These are phyloP conservation scores for Piloderma croceum DNA, from an alignment of 768 basidiomycete species.

Conservation along the genomic window DNA sequence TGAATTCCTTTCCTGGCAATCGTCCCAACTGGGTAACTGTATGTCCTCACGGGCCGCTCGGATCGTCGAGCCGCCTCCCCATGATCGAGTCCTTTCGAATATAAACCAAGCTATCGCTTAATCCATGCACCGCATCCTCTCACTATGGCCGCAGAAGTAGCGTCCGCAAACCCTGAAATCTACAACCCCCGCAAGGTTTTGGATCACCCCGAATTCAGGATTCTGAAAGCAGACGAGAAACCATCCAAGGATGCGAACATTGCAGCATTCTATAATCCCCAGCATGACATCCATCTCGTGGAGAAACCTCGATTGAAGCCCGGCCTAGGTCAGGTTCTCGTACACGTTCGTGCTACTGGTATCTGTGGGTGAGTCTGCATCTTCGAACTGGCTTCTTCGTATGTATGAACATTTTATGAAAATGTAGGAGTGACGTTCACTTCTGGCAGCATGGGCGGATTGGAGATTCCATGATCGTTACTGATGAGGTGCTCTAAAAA, in stretches of 20 bases:
- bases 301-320: constrained; percentile 56
- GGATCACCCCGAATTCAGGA: constrained; percentile 48
- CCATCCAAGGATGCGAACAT: constrained; percentile 43
- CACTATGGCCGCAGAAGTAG: neutral
- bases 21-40: too few relatives aligned
- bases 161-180: constrained; percentile 33
- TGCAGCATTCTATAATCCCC: constrained; percentile 60
- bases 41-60: too few relatives aligned
- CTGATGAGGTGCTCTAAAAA: constrained; percentile 60
- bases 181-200: constrained; percentile 55
- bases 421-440: constrained; percentile 59
- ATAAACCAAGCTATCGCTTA: too few relatives aligned
- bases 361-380: constrained; percentile 53
- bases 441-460: constrained; percentile 69
- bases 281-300: constrained; percentile 61
- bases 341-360: constrained; percentile 63
- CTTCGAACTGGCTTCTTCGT: neutral
- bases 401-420: neutral
- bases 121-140: too few relatives aligned
- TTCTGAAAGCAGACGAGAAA: constrained; percentile 46
- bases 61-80: too few relatives aligned
- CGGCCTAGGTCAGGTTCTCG: constrained; percentile 58
- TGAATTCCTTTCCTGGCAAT: too few relatives aligned
- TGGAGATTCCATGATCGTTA: constrained; percentile 66
- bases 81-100: too few relatives aligned